Base-by-base conservation (phyloP, 495 filamentous ascomycete species). In the Umbilicaria muhlenbergii region DNA sequence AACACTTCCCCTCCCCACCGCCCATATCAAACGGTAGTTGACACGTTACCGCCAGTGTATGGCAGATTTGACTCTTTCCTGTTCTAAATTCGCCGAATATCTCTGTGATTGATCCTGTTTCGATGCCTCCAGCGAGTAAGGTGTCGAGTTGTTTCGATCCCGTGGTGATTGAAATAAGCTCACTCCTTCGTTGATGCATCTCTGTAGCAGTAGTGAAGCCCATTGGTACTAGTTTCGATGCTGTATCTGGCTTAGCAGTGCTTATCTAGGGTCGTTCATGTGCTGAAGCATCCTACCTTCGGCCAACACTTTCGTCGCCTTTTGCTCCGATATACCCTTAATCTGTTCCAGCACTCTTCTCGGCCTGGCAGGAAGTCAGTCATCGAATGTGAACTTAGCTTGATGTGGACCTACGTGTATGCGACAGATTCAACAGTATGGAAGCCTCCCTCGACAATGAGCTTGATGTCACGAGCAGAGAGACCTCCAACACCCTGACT, bases 151-250 rank as follows among this genome's bases (percentile, higher is more conserved):
- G 83, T 63, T 98, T 98, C 7, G 89, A 95, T 21, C 91, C 91
- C 0, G 91, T 98, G 11, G 92, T 95, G 48, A 98, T 87, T 4
- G 88, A 96, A 48, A 98, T 98, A 40, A 98, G 71, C 58, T 96
- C 91, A 58, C 84, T 93, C 58, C 91, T 78, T 45, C 91, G 78
- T 38, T 85, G 85, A 54, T 98, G 91, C 92, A 98, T 98, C 65
- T 98, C 91, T 0, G 91, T 98, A n/a, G 91, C 91, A 0, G 91
- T 98, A 6, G 91, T 98, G 57, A 98, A 98, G 10, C 91, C 91
- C 86, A 98, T 93, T 0, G 91, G 91, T 0, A 98, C 91, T 34
- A 95, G 72, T 60, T 94, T 96, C 13, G 86, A 85, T 18, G 89
- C 91, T 92, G 52, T 45, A 37, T 16, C 38, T 33, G 28, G 5